Conservation (phyloP, 2,329 filamentous ascomycete species). For the Diaporthe sp. region DNA sequence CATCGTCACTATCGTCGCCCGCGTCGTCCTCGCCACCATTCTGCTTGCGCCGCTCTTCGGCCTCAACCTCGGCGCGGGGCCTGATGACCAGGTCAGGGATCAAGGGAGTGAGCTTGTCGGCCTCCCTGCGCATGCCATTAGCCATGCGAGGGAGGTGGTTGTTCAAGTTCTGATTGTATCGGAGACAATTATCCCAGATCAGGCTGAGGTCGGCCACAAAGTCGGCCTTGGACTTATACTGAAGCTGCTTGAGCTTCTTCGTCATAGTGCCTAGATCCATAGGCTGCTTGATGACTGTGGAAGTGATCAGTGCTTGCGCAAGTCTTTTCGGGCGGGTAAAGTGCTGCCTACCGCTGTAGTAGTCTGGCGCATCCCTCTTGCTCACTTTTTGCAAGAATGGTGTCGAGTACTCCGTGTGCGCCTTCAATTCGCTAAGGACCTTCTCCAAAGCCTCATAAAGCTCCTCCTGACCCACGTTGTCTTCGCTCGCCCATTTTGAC, state of each 20-base stretch:
- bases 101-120: constrained; percentile 93
- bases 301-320: constrained; percentile 43
- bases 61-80: constrained; percentile 94
- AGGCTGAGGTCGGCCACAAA: constrained; percentile 94
- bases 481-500: constrained; percentile 99
- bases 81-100: constrained; percentile 94
- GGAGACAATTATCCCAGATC: constrained; percentile 97
- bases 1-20: constrained; percentile 94
- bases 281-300: constrained; percentile 89
- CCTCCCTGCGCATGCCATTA: constrained; percentile 96
- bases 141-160: constrained; percentile 94
- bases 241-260: constrained; percentile 89
- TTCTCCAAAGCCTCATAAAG: constrained; percentile 97
- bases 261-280: constrained; percentile 99
- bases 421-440: constrained; percentile 96
- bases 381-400: constrained; percentile 95
- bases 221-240: constrained; percentile 91
- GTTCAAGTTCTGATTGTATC: constrained; percentile 91
- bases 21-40: constrained; percentile 87
- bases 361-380: constrained; percentile 96
- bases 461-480: constrained; percentile 97
- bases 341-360: constrained; percentile 81
- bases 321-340: not conserved
- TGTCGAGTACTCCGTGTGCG: constrained; percentile 97
- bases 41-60: constrained; percentile 86